Percentiles rank a stretch among this genome's conserved stretches.
phyloP scores from a whole-genome alignment of 371 early-diverging fungal genomes.

The Mortierella sp. region DNA sequence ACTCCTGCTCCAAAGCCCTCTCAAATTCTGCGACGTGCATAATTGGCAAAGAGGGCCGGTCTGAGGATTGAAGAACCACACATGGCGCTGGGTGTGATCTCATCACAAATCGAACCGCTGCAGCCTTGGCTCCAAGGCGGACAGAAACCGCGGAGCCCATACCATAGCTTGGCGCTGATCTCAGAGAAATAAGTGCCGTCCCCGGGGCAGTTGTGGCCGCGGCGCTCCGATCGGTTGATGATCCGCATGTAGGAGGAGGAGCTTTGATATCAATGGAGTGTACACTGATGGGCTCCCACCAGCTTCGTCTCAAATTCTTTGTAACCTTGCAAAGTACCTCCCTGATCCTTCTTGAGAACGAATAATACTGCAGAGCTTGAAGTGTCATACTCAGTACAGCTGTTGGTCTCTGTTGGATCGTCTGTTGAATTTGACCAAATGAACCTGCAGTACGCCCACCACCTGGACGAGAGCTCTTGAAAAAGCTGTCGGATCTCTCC shows the following conservation, averaged over 20 bases:
- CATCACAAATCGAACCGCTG: conserved; percentile 36
- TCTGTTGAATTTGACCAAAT: conserved; percentile 51
- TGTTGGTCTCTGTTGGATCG: conserved; percentile 44
- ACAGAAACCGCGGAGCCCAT: conserved; percentile 51
- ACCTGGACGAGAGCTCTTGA: conserved; percentile 54
- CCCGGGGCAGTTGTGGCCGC: not conserved
- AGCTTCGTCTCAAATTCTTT: conserved; percentile 27
- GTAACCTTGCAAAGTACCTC: conserved; percentile 35
- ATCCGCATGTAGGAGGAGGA: conserved; percentile 10
- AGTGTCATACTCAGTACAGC: conserved; percentile 36
- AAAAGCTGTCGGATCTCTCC: conserved; percentile 46
- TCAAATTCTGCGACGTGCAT: conserved; percentile 53
- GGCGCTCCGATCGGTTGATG: not conserved
- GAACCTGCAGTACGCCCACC: conserved; percentile 34
- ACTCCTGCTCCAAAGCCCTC: conserved; percentile 33
- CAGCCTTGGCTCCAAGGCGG: conserved; percentile 25
- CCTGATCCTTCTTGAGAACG: conserved; percentile 40
- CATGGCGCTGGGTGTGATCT: conserved; percentile 52
- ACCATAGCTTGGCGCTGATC: conserved; percentile 10
- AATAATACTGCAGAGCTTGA: conserved; percentile 40
- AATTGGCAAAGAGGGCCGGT: conserved; percentile 45
- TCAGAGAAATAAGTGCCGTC: not conserved
- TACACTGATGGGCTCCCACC: conserved; percentile 49
- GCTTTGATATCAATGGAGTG: conserved; percentile 43
- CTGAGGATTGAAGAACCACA: conserved; percentile 38